A percentile compares a stretch with the other conserved stretches of the same genome.
Evolutionary conservation across 257 asterid species (phyloP).

Genomic region (Primulina eburnea): DNA sequence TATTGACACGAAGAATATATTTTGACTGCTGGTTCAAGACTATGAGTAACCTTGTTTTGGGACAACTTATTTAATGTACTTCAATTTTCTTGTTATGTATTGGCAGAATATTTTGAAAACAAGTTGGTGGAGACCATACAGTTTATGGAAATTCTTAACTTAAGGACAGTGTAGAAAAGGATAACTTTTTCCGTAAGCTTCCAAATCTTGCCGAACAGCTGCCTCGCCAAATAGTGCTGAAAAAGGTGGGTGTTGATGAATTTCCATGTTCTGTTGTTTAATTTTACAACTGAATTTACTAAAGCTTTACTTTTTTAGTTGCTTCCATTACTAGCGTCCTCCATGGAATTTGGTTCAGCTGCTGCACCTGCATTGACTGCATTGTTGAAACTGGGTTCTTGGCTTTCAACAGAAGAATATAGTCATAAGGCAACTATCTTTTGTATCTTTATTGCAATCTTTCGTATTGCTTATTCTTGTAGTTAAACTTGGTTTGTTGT

Average conservation of each 20-base stretch:
- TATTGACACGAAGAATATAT: conserved; percentile 1
- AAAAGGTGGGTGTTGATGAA: conserved; percentile 53
- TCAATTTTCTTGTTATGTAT: conserved; percentile 30
- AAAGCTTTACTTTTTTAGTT: conserved; percentile 48
- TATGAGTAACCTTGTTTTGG: conserved; percentile 9
- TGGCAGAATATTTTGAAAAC: conserved; percentile 94
- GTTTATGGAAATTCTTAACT: conserved; percentile 94
- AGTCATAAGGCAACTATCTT: conserved; percentile 59
- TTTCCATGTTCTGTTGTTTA: conserved; percentile 20
- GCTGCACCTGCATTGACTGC: conserved; percentile 98
- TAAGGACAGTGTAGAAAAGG: conserved; percentile 99
- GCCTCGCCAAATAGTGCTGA: conserved; percentile 91
- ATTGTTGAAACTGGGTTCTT: conserved; percentile 83
- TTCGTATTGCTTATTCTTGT: conserved; percentile 22
- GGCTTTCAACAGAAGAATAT: conserved; percentile 82
- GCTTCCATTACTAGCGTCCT: conserved; percentile 91
- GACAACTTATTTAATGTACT: conserved; percentile 21
- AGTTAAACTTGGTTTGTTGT: conserved; percentile 24
- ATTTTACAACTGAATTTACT: conserved; percentile 21
- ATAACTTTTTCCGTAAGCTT: conserved; percentile 91
- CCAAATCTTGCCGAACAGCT: conserved; percentile 96
- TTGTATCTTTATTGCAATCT: conserved; percentile 14
- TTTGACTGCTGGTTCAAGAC: conserved; percentile 12
- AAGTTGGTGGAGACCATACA: conserved; percentile 96
- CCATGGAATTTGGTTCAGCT: conserved; percentile 97